phyloP scores from a whole-genome alignment of 1,284 basidiomycete species.

The Ustilago xerochloae region DNA sequence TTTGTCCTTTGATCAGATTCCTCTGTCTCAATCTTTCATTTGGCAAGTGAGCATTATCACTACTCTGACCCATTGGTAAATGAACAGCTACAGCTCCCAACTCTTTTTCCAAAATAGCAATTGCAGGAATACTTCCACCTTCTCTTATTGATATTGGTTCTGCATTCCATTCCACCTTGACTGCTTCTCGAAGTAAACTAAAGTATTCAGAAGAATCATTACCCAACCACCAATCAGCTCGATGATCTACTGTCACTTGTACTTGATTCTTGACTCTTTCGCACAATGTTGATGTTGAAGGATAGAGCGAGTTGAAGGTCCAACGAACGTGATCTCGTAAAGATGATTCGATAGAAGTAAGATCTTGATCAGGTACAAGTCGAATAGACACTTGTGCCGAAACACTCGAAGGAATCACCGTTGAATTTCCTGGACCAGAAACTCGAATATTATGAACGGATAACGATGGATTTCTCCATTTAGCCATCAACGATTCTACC shows the following conservation, averaged over 20 bases:
- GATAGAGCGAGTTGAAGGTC: slow-evolving; percentile 75
- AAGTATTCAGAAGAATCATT: slow-evolving; percentile 84
- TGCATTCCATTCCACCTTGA: slow-evolving; percentile 80
- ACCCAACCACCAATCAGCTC: slow-evolving; percentile 96
- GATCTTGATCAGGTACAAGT: slow-evolving; percentile 91
- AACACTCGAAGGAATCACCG: slow-evolving; percentile 60
- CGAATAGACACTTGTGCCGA: slow-evolving; percentile 72
- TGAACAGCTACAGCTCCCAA: slow-evolving; percentile 81
- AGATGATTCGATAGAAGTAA: slow-evolving; percentile 77
- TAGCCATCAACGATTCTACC: slow-evolving; percentile 53
- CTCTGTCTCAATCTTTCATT: slow-evolving; percentile 83
- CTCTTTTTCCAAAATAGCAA: slow-evolving; percentile 91
- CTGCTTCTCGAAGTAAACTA: slow-evolving; percentile 81
- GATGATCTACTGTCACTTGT: slow-evolving; percentile 78
- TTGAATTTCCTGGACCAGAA: slow-evolving; percentile 54
- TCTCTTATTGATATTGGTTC: slow-evolving; percentile 80
- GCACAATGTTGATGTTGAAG: neutral
- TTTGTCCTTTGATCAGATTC: slow-evolving; percentile 73
- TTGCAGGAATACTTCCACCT: slow-evolving; percentile 82
- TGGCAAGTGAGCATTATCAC: slow-evolving; percentile 87
- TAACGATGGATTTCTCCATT: slow-evolving; percentile 61
- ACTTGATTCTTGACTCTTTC: slow-evolving; percentile 36
- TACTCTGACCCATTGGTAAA: slow-evolving; percentile 78
- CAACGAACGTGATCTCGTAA: slow-evolving; percentile 75
- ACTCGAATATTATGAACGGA: slow-evolving; percentile 58